Percentiles rank a stretch among this genome's conserved stretches.
Conservation (phyloP, 1,284 basidiomycete genomes). For the Cerioporus squamosus region DNA sequence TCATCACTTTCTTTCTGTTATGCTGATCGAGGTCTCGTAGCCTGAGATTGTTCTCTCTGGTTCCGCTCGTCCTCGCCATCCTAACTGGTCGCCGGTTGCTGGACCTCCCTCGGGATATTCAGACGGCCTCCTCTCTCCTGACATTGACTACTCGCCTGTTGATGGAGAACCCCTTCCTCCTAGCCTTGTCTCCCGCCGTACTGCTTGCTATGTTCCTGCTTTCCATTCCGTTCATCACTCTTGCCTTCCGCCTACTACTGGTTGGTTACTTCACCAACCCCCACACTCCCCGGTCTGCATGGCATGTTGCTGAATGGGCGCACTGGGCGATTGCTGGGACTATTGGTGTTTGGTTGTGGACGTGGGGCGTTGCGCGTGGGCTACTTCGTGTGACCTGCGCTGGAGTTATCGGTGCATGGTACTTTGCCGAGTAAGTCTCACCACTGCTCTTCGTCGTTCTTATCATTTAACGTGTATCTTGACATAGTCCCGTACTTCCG, state of each 20-base stretch:
- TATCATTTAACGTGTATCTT: background rate
- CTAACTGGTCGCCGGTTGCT: constrained; percentile 76
- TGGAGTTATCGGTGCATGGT: constrained; percentile 91
- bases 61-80: constrained; percentile 74
- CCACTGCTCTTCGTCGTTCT: background rate
- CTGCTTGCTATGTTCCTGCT: constrained; percentile 74
- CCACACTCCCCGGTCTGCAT: constrained; percentile 51
- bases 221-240: constrained; percentile 85
- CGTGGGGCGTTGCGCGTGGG: constrained; percentile 87
- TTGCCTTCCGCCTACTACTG: constrained; percentile 82
- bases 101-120: constrained; percentile 65
- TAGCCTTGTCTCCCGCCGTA: constrained; percentile 80
- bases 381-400: constrained; percentile 79
- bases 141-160: constrained; percentile 82
- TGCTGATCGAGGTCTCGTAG: constrained; percentile 36
- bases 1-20: background rate
- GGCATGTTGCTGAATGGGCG: constrained; percentile 81
- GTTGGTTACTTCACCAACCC: constrained; percentile 61
- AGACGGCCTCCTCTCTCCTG: constrained; percentile 78
- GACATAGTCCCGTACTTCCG: constrained; percentile 49
- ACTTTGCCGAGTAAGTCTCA: constrained; percentile 76
- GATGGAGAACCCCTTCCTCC: constrained; percentile 78
- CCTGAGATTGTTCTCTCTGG: constrained; percentile 76
- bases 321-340: constrained; percentile 80
- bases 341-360: constrained; percentile 85